These are phyloP conservation scores for Penicillium digitatum DNA, from an alignment of 2,329 filamentous ascomycete species.

Conservation along the genomic window DNA sequence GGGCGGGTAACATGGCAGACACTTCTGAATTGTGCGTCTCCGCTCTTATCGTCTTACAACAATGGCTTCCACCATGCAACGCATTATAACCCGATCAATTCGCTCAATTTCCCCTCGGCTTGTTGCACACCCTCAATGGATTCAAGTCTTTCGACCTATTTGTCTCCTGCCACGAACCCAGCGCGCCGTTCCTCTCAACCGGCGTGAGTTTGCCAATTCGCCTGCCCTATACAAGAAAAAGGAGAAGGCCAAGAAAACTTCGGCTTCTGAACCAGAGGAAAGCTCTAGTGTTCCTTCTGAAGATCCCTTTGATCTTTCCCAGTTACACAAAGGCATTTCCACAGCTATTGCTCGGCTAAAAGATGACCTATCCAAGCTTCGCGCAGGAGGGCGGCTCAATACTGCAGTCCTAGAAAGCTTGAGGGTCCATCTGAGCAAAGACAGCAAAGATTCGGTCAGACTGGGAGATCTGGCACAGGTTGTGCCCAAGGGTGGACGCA, in stretches of 20 bases:
- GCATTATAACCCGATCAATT: conserved; percentile 6
- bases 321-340: conserved; percentile 54
- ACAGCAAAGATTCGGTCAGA: conserved; percentile 48
- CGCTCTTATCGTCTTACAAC: background rate
- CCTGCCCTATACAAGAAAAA: conserved; percentile 49
- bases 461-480: conserved; percentile 64
- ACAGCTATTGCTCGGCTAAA: conserved; percentile 55
- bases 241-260: conserved; percentile 49
- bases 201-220: conserved; percentile 43
- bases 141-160: background rate
- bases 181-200: background rate
- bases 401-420: conserved; percentile 59
- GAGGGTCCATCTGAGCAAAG: conserved; percentile 56
- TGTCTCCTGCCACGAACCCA: background rate
- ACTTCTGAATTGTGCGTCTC: background rate
- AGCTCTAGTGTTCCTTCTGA: conserved; percentile 31
- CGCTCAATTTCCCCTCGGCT: background rate
- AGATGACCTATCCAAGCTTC: conserved; percentile 59
- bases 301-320: conserved; percentile 60
- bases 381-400: conserved; percentile 60
- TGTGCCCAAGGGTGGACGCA: conserved; percentile 59
- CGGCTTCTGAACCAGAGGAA: conserved; percentile 31
- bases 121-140: background rate
- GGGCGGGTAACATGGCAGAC: background rate
- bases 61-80: conserved; percentile 15